Percentiles rank a stretch among this genome's conserved stretches.
Conservation (phyloP, 176 grass and related monocot genomes). For the Saccharum officinarum region DNA sequence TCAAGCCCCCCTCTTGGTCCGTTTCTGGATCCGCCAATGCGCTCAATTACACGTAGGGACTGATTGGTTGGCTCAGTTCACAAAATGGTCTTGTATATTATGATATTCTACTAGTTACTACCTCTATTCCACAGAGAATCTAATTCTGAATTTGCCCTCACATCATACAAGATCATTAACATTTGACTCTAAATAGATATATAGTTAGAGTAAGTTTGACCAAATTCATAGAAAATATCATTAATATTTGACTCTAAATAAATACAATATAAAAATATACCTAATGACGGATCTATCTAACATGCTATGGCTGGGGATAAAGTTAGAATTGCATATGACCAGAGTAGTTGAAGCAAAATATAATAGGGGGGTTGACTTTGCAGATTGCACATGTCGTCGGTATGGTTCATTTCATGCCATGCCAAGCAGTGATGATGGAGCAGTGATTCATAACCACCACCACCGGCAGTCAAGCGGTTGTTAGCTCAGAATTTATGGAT, state of each 20-base stretch:
- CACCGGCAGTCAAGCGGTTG: neutral
- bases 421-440: neutral
- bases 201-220: neutral
- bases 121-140: neutral
- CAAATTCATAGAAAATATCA: no score
- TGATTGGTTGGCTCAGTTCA: neutral
- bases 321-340: neutral
- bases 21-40: no score
- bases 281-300: no score
- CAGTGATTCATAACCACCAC: neutral
- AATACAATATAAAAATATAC: neutral
- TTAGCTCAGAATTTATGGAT: conserved; percentile 13
- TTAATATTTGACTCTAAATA: neutral
- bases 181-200: neutral
- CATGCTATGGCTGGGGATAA: neutral
- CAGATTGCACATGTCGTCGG: neutral
- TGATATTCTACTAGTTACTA: neutral
- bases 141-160: neutral
- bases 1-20: no score
- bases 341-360: neutral
- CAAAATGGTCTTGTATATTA: neutral
- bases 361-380: conserved; percentile 3
- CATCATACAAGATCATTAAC: neutral
- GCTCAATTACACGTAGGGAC: no score
- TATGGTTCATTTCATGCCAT: neutral